Evolutionary conservation across 1,139 yeast genomes (phyloP), one percentile per base, ranked within the genome.

Genomic region (Yamadazyma siamensis): DNA sequence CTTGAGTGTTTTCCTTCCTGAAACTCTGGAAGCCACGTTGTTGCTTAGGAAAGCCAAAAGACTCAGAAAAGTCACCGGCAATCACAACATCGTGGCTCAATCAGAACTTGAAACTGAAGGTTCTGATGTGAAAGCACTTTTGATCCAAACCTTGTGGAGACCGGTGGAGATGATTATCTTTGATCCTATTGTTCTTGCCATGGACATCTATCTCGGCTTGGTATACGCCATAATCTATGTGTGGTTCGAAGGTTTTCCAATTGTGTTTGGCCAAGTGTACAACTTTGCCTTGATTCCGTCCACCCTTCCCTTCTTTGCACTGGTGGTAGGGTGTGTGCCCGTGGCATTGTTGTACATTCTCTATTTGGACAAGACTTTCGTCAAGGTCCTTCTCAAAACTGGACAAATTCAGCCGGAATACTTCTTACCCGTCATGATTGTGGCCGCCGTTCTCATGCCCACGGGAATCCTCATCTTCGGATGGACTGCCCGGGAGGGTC

Each of bases 331-430:
- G 21, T 35, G 9, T 10, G 50, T 18, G 61, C 55, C 13, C 53
- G 54, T 11, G 23, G 50, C 18, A 61, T 54, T 36, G 1, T 27
- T 50, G 14, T 59, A 56, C 34, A 35, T 53, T 22, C 47, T 52
- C 0, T 25, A 42, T 13, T 43, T 52, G 14, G 34, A 42, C 19
- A 33, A 34, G 18, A 31, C 17, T 2, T 57, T 50, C 31, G 54
- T 61, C 13, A 41, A 59, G 28, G 63, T 56, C n/a, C 31, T 42
- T 5, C 42, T 52, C 4, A 50, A 50, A 18, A 61, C 59, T 20
- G 71, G 75, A 13, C 47, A 49, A 15, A 60, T 75, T 0, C 47
- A 58, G 9, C 87, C 91, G 0, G 91, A 83, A 45, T 71, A 68
- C 34, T 68, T 85, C 35, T 55, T 82, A 25, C 75, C 75, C 9